A percentile compares a stretch with the other conserved stretches of the same genome.
phyloP scores from a whole-genome alignment of 306 rosid genomes.

The Trichosanthes truncata region DNA sequence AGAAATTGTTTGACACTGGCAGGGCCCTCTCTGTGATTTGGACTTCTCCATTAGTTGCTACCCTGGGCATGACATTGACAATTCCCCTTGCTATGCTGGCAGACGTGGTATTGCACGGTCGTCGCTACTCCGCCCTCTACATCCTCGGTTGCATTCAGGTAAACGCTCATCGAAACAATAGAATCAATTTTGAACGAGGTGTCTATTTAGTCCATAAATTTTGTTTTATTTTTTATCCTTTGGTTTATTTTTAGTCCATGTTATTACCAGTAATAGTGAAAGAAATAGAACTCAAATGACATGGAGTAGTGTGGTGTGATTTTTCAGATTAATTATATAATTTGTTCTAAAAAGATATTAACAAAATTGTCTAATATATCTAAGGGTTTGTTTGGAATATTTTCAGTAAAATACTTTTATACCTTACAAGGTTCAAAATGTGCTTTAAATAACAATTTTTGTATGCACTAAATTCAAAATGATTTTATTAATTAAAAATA shows the following conservation, averaged over 20 bases:
- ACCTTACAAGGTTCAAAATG: too few species aligned
- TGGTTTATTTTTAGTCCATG: neutral
- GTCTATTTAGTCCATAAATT: neutral
- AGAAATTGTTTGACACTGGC: constrained; percentile 2
- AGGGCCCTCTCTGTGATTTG: constrained; percentile 76
- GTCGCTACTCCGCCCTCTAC: constrained; percentile 47
- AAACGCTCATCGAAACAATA: neutral
- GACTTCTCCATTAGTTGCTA: constrained; percentile 71
- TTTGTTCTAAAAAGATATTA: too few species aligned
- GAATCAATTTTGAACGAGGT: neutral
- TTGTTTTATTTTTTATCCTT: too few species aligned
- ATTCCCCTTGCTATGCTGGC: constrained; percentile 79
- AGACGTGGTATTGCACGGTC: constrained; percentile 56
- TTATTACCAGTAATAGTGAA: neutral
- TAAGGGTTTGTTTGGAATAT: too few species aligned
- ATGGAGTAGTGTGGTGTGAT: too few species aligned
- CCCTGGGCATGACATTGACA: constrained; percentile 62
- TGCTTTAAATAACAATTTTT: too few species aligned
- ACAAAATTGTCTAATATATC: neutral
- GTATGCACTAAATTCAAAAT: too few species aligned
- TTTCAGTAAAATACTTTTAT: too few species aligned
- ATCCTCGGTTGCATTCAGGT: constrained; percentile 67
- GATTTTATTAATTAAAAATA: too few species aligned
- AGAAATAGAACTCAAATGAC: too few species aligned
- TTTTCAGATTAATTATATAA: too few species aligned